phyloP scores from a whole-genome alignment of 2,329 filamentous ascomycete species.

The Paracoccidioides brasiliensis region DNA sequence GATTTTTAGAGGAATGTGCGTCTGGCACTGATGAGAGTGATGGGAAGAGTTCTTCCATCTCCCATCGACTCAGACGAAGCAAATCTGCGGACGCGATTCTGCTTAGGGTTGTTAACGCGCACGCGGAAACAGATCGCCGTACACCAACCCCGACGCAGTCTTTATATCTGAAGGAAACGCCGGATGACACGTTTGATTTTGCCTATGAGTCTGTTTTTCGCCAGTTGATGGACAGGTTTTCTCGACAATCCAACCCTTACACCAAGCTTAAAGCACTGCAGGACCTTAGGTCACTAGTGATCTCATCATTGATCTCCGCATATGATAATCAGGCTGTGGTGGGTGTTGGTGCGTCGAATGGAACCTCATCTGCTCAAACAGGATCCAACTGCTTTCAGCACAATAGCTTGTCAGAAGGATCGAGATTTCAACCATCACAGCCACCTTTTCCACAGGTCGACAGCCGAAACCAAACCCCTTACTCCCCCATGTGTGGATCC shows the following conservation, averaged over 20 bases:
- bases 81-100: constrained; percentile 20
- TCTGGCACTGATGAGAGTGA: background rate
- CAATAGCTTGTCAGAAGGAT: constrained; percentile 10
- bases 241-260: constrained; percentile 76
- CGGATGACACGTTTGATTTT: constrained; percentile 36
- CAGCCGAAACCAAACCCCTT: constrained; percentile 7
- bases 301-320: constrained; percentile 55
- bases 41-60: background rate
- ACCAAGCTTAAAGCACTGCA: constrained; percentile 71
- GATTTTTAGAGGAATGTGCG: constrained; percentile 25
- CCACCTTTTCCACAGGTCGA: background rate
- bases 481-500: constrained; percentile 18
- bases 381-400: constrained; percentile 20
- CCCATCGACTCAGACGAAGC: constrained; percentile 18
- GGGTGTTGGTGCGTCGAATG: background rate
- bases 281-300: constrained; percentile 70
- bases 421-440: constrained; percentile 1
- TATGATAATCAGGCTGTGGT: constrained; percentile 23
- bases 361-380: constrained; percentile 33
- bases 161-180: background rate
- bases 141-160: background rate
- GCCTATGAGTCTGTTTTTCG: constrained; percentile 71
- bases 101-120: background rate
- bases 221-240: constrained; percentile 71
- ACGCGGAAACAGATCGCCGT: background rate